phyloP scores from a whole-genome alignment of 1,284 basidiomycete species.

The Naganishia cerealis region DNA sequence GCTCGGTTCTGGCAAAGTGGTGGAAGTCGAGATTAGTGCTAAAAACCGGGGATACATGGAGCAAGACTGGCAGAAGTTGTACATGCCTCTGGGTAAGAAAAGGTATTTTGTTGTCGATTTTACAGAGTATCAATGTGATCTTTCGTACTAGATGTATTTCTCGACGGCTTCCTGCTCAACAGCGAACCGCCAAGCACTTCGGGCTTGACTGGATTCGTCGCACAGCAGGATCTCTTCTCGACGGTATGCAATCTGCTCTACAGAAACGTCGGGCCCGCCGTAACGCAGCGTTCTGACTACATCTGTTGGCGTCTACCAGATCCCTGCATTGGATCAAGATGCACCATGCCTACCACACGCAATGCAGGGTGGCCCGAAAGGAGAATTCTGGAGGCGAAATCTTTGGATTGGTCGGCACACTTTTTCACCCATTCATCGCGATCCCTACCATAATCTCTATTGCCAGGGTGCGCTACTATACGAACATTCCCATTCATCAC shows the following conservation, averaged over 20 bases:
- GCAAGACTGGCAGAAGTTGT: conserved; percentile 6
- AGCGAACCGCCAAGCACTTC: background rate
- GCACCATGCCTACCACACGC: conserved; percentile 21
- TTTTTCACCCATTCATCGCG: conserved; percentile 27
- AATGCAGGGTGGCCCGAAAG: conserved; percentile 1
- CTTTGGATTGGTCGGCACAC: conserved; percentile 25
- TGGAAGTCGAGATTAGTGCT: conserved; percentile 14
- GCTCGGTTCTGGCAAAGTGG: background rate
- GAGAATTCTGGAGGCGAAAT: conserved; percentile 28
- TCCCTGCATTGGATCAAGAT: conserved; percentile 10
- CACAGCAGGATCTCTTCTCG: conserved; percentile 31
- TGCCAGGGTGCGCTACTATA: conserved; percentile 21
- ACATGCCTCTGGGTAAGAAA: conserved; percentile 26
- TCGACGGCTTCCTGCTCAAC: conserved; percentile 26
- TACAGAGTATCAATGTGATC: background rate
- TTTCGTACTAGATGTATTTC: conserved; percentile 13
- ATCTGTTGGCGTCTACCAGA: background rate
- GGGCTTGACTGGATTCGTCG: conserved; percentile 14
- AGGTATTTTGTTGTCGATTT: background rate
- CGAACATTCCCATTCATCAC: background rate
- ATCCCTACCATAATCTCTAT: conserved; percentile 31
- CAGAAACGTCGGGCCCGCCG: background rate
- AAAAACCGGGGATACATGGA: conserved; percentile 24
- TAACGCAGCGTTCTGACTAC: background rate
- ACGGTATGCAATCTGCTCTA: background rate